Base-by-base conservation (phyloP, 305 asterid species). In the Salvia sclarea region DNA sequence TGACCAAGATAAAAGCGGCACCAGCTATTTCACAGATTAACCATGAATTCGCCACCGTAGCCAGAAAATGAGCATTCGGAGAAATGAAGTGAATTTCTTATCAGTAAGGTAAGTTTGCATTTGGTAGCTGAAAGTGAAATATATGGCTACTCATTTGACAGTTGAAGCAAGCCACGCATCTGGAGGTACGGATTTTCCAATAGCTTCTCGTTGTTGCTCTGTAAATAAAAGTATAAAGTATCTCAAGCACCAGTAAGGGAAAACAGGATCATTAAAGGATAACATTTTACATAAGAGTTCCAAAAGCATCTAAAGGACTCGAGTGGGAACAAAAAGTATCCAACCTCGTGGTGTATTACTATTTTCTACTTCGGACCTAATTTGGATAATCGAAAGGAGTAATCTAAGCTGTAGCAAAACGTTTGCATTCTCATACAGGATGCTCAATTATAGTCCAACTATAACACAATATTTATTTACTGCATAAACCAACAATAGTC, bases 151-250 rank as follows among this genome's bases (percentile, higher is more conserved):
- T 92, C 96, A 68, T 82, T 89, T 73, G 96, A 84, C 73, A 94
- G 93, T 80, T 91, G 99, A 75, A 92, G 86, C 73, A 95, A 75
- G 75, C 98, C 99, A 7, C 97, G 95, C 94, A 95, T 91, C 86
- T 95, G 99, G 69, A 95, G 98, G 83, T 91, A 95, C 0, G 99
- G 99, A 83, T 95, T 95, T 79, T 95, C 98, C 91, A 95, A 79
- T 55, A 95, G 87, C 85, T 91, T 95, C 80, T 95, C 99, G 11
- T 95, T 95, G 94, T 95, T 95, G 81, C 98, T 95, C 99, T 95
- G 95, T 71, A 79, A 64, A 64, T 47, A 73, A 17, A 84, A 77
- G 71, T 71, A 72, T n/a, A 77, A 69, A 66, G 22, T 41, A 77
- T 38, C 66, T 63, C 68, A 70, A 65, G 67, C 66, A 56, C 31